These are phyloP conservation scores for Austroboletus olivaceoglutinosus DNA, from an alignment of 1,284 basidiomycete genomes.

Conservation along the genomic window DNA sequence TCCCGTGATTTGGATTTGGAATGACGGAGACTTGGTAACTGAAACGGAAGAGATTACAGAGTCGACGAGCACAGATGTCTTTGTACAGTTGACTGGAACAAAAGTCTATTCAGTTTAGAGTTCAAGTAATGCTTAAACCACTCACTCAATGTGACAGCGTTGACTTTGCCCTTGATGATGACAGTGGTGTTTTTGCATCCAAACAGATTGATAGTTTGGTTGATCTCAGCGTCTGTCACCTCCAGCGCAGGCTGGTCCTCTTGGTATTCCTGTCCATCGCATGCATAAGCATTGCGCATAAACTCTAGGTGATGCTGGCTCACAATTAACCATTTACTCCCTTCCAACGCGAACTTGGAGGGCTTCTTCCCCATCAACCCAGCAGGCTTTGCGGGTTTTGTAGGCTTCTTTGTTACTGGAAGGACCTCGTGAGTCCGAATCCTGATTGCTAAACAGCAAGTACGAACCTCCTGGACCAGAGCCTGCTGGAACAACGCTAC, in stretches of 20 bases:
- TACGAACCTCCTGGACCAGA: slow-evolving; percentile 38
- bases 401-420: slow-evolving; percentile 57
- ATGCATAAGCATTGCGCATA: slow-evolving; percentile 6
- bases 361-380: slow-evolving; percentile 87
- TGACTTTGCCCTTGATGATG: slow-evolving; percentile 91
- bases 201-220: slow-evolving; percentile 88
- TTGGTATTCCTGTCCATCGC: slow-evolving; percentile 76
- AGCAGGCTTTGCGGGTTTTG: slow-evolving; percentile 80
- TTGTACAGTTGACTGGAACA: slow-evolving; percentile 78
- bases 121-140: slow-evolving; percentile 6
- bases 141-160: slow-evolving; percentile 88
- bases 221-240: slow-evolving; percentile 78
- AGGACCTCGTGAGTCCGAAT: background rate
- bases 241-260: slow-evolving; percentile 79
- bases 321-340: slow-evolving; percentile 93
- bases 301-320: slow-evolving; percentile 32
- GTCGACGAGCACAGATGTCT: slow-evolving; percentile 87
- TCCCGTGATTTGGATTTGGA: slow-evolving; percentile 91
- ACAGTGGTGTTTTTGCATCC: slow-evolving; percentile 91
- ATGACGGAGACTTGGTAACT: slow-evolving; percentile 89
- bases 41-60: slow-evolving; percentile 89
- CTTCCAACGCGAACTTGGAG: slow-evolving; percentile 86
- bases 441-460: background rate
- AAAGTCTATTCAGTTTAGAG: slow-evolving; percentile 4
- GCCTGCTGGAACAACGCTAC: slow-evolving; percentile 59